A percentile compares a stretch with the other conserved stretches of the same genome.
phyloP scores from a whole-genome alignment of 139 green algal species.

The Chlamydomonas sp. region DNA sequence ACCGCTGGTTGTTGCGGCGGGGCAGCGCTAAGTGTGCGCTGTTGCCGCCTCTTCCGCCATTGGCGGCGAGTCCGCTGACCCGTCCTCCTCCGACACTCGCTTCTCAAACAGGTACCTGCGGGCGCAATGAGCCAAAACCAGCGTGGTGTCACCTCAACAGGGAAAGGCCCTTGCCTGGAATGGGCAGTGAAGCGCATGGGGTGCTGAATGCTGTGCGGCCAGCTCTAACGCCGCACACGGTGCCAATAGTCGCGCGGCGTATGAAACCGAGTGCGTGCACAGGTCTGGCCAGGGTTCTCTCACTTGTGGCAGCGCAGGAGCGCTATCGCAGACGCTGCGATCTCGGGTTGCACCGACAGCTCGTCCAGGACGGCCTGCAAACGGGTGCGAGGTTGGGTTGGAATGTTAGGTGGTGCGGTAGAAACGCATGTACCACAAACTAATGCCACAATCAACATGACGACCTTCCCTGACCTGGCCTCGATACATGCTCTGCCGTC shows the following conservation, averaged over 20 bases:
- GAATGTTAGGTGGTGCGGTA: not conserved
- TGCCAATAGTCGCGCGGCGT: not conserved
- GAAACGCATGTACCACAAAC: not conserved
- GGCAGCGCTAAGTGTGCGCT: not conserved
- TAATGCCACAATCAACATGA: too few species aligned
- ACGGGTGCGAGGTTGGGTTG: too few species aligned
- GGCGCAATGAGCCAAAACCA: not conserved
- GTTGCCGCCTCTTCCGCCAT: too few species aligned
- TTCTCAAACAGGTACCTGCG: constrained; percentile 25
- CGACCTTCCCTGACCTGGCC: too few species aligned
- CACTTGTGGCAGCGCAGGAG: constrained; percentile 36
- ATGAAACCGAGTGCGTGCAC: not conserved
- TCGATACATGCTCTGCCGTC: too few species aligned
- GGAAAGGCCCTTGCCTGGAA: not conserved
- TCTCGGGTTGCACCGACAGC: constrained; percentile 15
- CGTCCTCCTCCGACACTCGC: not conserved
- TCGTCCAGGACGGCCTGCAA: constrained; percentile 32
- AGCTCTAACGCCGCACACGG: not conserved
- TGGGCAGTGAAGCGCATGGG: not conserved
- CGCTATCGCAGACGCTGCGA: constrained; percentile 14
- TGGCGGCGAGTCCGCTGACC: not conserved
- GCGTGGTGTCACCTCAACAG: too few species aligned
- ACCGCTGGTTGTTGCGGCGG: too few species aligned
- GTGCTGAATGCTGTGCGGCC: too few species aligned
- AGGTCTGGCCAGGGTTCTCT: not conserved